Conservation (phyloP, 23 red algal genomes). For the Gracilariopsis chorda region DNA sequence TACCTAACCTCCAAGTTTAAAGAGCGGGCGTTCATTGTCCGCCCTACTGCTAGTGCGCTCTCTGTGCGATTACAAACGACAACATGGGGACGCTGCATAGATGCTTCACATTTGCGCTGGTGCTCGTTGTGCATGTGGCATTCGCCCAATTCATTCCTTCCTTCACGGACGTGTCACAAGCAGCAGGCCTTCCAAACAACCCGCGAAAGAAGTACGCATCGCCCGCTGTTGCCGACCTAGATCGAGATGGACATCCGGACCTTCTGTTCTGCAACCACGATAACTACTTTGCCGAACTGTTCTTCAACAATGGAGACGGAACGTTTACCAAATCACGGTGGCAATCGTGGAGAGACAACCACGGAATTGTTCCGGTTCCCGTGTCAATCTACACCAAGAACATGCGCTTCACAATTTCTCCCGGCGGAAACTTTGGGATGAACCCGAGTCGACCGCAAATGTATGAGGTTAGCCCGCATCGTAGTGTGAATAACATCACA, state of each 20-base stretch:
- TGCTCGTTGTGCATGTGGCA: background rate
- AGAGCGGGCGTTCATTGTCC: no score
- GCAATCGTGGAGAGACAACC: background rate
- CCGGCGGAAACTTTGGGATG: conserved; percentile 10
- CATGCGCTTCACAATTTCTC: background rate
- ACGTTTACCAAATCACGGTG: background rate
- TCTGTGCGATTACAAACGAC: no score
- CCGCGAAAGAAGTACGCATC: conserved; percentile 41
- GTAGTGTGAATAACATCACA: background rate
- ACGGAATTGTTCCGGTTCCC: conserved; percentile 15
- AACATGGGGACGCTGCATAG: no score
- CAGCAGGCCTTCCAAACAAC: background rate
- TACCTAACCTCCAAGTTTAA: no score
- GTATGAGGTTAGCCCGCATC: background rate
- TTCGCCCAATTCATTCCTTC: background rate
- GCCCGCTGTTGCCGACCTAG: conserved; percentile 39
- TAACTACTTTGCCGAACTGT: background rate
- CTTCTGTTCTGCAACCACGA: conserved; percentile 34
- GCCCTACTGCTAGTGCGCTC: no score
- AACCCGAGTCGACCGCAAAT: background rate
- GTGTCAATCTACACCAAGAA: background rate
- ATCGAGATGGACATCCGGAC: conserved; percentile 37
- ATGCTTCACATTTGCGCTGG: background rate
- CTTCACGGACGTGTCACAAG: background rate
- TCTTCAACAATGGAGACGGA: conserved; percentile 16